Evolutionary conservation across 345 rosid genomes (phyloP), one percentile per base, ranked within the genome.

Genomic region (Eutrema heterophyllum): DNA sequence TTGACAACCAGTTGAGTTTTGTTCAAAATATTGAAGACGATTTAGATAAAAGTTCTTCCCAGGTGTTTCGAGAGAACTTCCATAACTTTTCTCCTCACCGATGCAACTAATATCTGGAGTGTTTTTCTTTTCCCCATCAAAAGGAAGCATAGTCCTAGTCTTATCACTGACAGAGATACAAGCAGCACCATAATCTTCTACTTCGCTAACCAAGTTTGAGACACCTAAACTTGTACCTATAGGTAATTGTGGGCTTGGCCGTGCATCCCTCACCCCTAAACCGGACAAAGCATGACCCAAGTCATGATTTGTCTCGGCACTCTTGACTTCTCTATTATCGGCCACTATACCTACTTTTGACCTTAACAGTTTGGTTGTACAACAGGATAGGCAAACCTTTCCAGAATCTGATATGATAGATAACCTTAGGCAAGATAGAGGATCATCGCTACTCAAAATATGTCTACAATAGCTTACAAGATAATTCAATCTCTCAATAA

Each of bases 21-120:
- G 70, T 64, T 85, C 86, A 75, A 79, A 74, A 60, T 59, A 79
- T 11, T 84, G 81, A 67, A 91, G 98, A 33, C 86, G 92, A 57
- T 91, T 93, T 62, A 93, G 78, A 80, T 85, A 89, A 73, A 84
- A 86, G 67, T 83, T 88, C 92, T 87, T 88, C 71, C 89, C 88
- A 21, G 94, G 87, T 50, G 88, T 63, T 26, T 64, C 73, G 41
- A 71, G 60, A 43, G 71, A 77, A 71, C 59, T 62, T 9, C 8
- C 48, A 61, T 21, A 29, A 40, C 55, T 30, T 36, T 78, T 81
- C 9, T 53, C 76, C 57, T 59, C 59, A 55, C 15, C 15, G 14
- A 40, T 35, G 11, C 59, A 49, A 73, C 71, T 76, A 41, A 67
- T 11, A 48, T 1, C 14, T 26, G 59, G 51, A 64, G 41, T 70